Base-by-base conservation (phyloP, 768 basidiomycete species). In the Mrakia blollopis region DNA sequence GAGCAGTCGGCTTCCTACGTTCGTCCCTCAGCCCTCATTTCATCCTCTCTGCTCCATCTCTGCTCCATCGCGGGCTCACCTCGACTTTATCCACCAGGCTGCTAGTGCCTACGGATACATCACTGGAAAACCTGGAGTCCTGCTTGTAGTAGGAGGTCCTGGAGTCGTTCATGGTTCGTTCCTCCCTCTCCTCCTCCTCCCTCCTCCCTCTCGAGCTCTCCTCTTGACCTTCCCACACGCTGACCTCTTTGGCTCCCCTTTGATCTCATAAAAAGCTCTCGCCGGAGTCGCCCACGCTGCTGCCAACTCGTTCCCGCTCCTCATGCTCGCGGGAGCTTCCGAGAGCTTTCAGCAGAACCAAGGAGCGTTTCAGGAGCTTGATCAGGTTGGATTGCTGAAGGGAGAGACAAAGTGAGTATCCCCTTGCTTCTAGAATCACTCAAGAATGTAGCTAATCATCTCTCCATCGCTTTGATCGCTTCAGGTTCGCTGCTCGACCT, bases 1-100 rank as follows among this genome's bases (percentile, higher is more conserved):
- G 80, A 80, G 50, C 80, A 80, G 68, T 72, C 76, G n/a, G 80
- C 79, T 23, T 77, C 78, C 44, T 80, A 80, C 78, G 80, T 80
- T 52, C 72, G 76, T 73, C 30, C n/a, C 21, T 63, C 50, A 10
- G 54, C 41, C n/a, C 0, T 57, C 35, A 14, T 21, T 50, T 50
- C 47, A 3, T 50, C 47, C 47, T 14, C 2, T 4, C 18, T 50
- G 16, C 16, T 50, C 47, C 7, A 50, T 41, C 39, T 41, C 39
- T 6, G 11, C 5, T n/a, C n/a, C n/a, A n/a, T n/a, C n/a, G n/a
- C n/a, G n/a, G n/a, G 47, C 47, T 50, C 47, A 50, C 18, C 10
- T 50, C 47, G 41, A 0, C 54, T 47, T 37, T 44, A 44, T 32
- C 30, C n/a, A 30, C 67, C n/a, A 80, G 79, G 79, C 80, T 44